Evolutionary conservation across 495 filamentous ascomycete species (phyloP), one percentile per base, ranked within the genome.

Genomic region (Penicillium dipodomyicola): DNA sequence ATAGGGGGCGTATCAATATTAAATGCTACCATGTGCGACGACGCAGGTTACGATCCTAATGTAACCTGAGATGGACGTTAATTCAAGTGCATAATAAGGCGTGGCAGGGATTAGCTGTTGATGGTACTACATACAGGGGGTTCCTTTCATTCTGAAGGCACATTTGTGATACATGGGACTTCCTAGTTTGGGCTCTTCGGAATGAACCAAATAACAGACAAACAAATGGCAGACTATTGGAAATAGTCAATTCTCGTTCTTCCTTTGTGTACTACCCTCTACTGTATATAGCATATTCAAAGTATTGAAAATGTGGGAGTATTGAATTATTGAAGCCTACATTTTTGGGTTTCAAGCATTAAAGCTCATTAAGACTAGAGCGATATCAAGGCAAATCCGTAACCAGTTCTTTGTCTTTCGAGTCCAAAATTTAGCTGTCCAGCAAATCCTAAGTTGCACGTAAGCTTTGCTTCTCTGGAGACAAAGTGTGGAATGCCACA

Each of bases 1-100:
- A 29, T 17, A 47, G 20, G 9, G 7, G 10, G 5, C 0, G 11
- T 9, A n/a, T 32, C 20, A 5, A 17, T 53, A 33, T n/a, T 30
- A 15, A 14, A 46, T 54, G 22, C 15, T 3, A 54, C 43, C 11
- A 54, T 40, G 52, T 47, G 52, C 22, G 12, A 52, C 27, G 30
- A 47, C 30, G 32, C 32, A 8, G 30, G n/a, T 2, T 44, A 2
- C 12, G 33, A 9, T 35, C 15, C 29, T 6, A 14, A 54, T 54
- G 52, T 45, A 47, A 54, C 52, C 43, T 30, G 30, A 22, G 33
- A 40, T 17, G 27, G 49, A 30, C 35, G 42, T 35, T 33, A 14
- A 7, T 39, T 4, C 23, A n/a, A n/a, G 32, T 6, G 33, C 17
- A 27, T 27, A n/a, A 47, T 30, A 48, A 5, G 17, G 19, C 32